Percentiles rank a stretch among this genome's conserved stretches.
Evolutionary conservation across 2,329 filamentous ascomycete genomes (phyloP).

Genomic region (Alternaria consortialis): DNA sequence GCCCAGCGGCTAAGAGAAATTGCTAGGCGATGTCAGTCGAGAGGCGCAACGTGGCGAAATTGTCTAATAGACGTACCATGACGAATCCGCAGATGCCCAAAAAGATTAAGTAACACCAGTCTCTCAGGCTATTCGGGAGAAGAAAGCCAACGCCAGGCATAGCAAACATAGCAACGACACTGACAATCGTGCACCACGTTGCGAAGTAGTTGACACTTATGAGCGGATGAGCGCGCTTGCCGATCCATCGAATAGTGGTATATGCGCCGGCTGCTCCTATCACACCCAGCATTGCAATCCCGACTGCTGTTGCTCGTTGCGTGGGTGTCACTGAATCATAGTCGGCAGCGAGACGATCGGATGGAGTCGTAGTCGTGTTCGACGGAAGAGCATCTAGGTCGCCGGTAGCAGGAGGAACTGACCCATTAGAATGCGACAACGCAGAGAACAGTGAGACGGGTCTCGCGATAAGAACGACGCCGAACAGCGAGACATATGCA

Average conservation of each 20-base stretch:
- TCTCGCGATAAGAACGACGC: conserved; percentile 83
- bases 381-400: conserved; percentile 39
- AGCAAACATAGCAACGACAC: conserved; percentile 65
- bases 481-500: conserved; percentile 75
- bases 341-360: conserved; percentile 42
- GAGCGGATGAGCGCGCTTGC: conserved; percentile 80
- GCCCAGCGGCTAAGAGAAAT: conserved; percentile 80
- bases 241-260: conserved; percentile 80
- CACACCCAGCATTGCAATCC: conserved; percentile 78
- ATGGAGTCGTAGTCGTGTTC: conserved; percentile 34
- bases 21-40: conserved; percentile 58
- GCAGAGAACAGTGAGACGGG: conserved; percentile 67
- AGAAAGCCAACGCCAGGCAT: conserved; percentile 66
- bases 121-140: conserved; percentile 60
- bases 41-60: background rate
- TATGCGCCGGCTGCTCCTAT: conserved; percentile 78
- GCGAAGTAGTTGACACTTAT: conserved; percentile 88
- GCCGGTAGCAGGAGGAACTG: conserved; percentile 46
- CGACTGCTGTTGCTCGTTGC: conserved; percentile 75
- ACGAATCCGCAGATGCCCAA: conserved; percentile 79
- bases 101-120: conserved; percentile 74
- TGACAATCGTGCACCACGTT: conserved; percentile 73
- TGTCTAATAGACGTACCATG: conserved; percentile 59
- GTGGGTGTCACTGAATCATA: conserved; percentile 63
- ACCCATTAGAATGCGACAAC: conserved; percentile 29